A percentile compares a stretch with the other conserved stretches of the same genome.
phyloP scores from a whole-genome alignment of 192 early-diverging fungal genomes.

The Linnemannia schmuckeri region DNA sequence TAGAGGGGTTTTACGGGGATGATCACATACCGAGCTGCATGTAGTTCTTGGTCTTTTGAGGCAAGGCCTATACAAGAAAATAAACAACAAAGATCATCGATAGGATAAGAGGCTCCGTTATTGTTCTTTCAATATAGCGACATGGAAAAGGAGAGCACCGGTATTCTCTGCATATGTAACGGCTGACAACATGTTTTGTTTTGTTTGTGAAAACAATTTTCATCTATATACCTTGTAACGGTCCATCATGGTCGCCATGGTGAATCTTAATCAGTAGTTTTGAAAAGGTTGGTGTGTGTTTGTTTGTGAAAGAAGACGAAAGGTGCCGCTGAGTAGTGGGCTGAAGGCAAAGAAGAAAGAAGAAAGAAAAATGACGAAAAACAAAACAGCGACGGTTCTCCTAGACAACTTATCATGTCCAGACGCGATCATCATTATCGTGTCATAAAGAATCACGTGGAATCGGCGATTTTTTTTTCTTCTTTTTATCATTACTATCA shows the following conservation, averaged over 20 bases:
- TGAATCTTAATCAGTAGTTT: neutral
- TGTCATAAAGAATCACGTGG: neutral
- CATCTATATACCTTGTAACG: neutral
- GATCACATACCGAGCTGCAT: conserved; percentile 17
- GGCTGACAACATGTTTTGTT: neutral
- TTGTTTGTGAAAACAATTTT: neutral
- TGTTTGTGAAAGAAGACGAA: neutral
- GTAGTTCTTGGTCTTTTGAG: conserved; percentile 29
- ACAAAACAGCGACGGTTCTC: neutral
- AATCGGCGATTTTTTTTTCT: neutral
- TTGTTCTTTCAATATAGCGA: no score
- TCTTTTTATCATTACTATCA: neutral
- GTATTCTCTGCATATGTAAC: no score
- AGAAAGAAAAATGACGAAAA: neutral
- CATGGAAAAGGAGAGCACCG: no score
- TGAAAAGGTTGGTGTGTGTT: neutral
- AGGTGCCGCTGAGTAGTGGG: neutral
- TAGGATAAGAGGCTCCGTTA: neutral
- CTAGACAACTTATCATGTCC: neutral
- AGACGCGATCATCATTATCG: neutral
- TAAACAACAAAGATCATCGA: neutral
- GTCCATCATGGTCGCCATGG: neutral
- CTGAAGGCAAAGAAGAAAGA: neutral
- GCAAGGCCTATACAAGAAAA: conserved; percentile 2
- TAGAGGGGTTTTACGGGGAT: neutral